phyloP scores from a whole-genome alignment of 2,329 filamentous ascomycete species.

The Neonectria magnoliae region DNA sequence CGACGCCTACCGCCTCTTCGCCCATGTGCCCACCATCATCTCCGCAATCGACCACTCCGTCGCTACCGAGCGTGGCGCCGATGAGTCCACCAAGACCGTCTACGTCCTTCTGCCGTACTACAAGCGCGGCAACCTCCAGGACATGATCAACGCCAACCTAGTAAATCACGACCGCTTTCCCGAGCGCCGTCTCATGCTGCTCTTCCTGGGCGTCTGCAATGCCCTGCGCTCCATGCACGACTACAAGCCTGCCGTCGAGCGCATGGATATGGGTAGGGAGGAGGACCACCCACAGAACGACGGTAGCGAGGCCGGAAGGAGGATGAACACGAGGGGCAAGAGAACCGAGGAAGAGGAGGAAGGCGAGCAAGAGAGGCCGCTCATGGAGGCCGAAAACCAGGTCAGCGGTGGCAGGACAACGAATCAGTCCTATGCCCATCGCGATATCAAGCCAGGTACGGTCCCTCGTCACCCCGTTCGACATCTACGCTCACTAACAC shows the following conservation, averaged over 20 bases:
- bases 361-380: conserved; percentile 79
- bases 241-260: conserved; percentile 68
- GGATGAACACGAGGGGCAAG: conserved; percentile 51
- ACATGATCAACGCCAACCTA: conserved; percentile 97
- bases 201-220: conserved; percentile 92
- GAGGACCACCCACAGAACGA: conserved; percentile 52
- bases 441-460: conserved; percentile 95
- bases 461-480: not conserved
- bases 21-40: conserved; percentile 85
- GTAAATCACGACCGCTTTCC: conserved; percentile 94
- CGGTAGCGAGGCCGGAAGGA: conserved; percentile 24
- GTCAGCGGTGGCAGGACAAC: conserved; percentile 71
- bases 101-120: conserved; percentile 98
- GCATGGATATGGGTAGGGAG: conserved; percentile 62
- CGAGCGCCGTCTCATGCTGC: conserved; percentile 84
- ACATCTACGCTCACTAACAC: conserved; percentile 23
- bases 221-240: conserved; percentile 92
- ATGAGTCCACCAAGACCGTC: conserved; percentile 83
- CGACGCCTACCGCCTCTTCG: conserved; percentile 93
- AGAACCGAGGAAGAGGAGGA: conserved; percentile 73
- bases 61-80: conserved; percentile 74
- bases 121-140: conserved; percentile 92
- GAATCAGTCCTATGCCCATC: conserved; percentile 85
- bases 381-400: conserved; percentile 80
- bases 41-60: conserved; percentile 85